Evolutionary conservation across 139 green algal genomes (phyloP).

Genomic region (Chlorella sp.): DNA sequence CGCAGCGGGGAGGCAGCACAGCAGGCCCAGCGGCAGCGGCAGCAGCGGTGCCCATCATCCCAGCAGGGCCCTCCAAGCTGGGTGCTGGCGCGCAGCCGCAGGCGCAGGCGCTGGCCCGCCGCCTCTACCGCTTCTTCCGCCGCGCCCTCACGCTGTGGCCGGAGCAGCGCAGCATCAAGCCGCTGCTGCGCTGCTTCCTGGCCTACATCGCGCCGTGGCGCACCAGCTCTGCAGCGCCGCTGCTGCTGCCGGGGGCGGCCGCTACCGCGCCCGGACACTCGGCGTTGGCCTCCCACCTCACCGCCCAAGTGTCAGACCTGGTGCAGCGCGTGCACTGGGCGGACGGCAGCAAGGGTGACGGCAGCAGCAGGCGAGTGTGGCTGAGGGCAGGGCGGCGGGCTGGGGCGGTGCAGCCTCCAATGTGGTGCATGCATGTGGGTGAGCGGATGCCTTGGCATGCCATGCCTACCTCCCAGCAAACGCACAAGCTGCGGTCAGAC

Average conservation of each 20-base stretch:
- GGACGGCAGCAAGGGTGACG: conserved; percentile 7
- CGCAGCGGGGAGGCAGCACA: not conserved
- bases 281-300: conserved; percentile 31
- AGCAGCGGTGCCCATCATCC: not conserved
- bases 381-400: not conserved
- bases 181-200: conserved; percentile 72
- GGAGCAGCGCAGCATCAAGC: conserved; percentile 54
- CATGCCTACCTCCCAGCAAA: too few species aligned
- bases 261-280: conserved; percentile 1
- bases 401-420: too few species aligned
- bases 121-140: conserved; percentile 77
- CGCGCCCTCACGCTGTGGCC: conserved; percentile 72
- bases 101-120: conserved; percentile 66
- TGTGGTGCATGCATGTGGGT: too few species aligned
- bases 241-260: conserved; percentile 6
- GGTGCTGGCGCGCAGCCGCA: conserved; percentile 25
- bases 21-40: not conserved
- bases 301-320: conserved; percentile 41
- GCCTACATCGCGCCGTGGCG: conserved; percentile 71
- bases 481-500: too few species aligned
- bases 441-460: too few species aligned
- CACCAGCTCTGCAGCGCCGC: not conserved
- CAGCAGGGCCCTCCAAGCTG: conserved; percentile 17
- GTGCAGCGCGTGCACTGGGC: conserved; percentile 45
- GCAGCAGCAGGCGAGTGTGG: not conserved